A percentile compares a stretch with the other conserved stretches of the same genome.
These are phyloP conservation scores for Geosmithia flava DNA, from an alignment of 2,329 filamentous ascomycete genomes.

Conservation along the genomic window DNA sequence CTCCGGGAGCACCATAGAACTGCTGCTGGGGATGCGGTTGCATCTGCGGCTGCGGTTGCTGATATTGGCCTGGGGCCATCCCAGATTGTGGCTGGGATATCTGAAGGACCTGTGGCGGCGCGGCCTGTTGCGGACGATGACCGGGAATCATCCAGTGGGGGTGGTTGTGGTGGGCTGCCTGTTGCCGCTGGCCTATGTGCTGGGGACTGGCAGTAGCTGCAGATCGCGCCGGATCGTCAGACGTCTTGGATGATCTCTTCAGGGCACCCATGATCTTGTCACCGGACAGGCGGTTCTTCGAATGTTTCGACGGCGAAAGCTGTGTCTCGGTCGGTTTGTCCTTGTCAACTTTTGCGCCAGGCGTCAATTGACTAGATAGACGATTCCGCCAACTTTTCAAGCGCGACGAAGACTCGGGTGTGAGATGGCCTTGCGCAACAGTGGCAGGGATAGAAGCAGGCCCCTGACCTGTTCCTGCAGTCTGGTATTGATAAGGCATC, in stretches of 20 bases:
- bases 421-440: background rate
- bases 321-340: background rate
- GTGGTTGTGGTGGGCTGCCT: conserved; percentile 1
- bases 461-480: too few species aligned
- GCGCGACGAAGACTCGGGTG: background rate
- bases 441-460: too few species aligned
- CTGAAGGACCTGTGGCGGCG: too few species aligned
- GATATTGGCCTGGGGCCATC: conserved; percentile 2
- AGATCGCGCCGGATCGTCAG: background rate
- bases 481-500: background rate
- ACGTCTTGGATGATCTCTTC: conserved; percentile 16
- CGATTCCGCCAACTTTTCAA: background rate
- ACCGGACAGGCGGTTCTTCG: conserved; percentile 4
- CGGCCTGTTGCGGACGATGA: background rate
- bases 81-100: background rate
- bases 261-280: conserved; percentile 18
- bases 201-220: background rate
- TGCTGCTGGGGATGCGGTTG: conserved; percentile 3
- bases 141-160: background rate
- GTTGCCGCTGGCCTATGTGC: background rate
- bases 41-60: conserved; percentile 2
- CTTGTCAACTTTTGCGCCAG: background rate
- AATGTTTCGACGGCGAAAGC: background rate
- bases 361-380: background rate
- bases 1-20: background rate